Evolutionary conservation across 768 basidiomycete species (phyloP).

Genomic region (Auriscalpium vulgare): DNA sequence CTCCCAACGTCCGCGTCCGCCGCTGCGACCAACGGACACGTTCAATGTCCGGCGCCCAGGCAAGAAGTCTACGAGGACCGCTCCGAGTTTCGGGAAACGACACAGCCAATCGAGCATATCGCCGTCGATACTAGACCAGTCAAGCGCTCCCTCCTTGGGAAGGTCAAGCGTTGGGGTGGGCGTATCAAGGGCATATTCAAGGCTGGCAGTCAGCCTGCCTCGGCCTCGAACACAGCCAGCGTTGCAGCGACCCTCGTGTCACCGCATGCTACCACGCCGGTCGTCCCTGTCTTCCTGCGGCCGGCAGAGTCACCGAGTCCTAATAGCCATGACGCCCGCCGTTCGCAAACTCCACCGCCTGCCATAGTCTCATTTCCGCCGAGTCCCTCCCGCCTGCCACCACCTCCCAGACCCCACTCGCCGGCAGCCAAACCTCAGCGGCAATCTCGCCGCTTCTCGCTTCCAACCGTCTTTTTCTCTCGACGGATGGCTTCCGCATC

Average conservation of each 20-base stretch:
- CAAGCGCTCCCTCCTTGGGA: conserved; percentile 10
- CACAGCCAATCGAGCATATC: not conserved
- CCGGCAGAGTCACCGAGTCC: conserved; percentile 1
- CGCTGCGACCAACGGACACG: too few relatives aligned
- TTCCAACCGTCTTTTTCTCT: conserved; percentile 9
- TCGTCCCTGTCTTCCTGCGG: conserved; percentile 6
- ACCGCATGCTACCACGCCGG: not conserved
- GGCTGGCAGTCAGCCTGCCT: not conserved
- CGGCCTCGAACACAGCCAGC: not conserved
- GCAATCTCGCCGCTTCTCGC: conserved; percentile 7
- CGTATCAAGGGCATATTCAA: conserved; percentile 12
- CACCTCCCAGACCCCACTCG: not conserved
- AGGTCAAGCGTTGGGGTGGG: conserved; percentile 10
- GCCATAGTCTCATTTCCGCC: too few relatives aligned
- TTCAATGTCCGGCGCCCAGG: too few relatives aligned
- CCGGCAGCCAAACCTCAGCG: too few relatives aligned
- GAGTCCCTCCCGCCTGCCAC: not conserved
- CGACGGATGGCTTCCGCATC: not conserved
- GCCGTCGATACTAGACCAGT: not conserved
- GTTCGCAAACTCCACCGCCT: not conserved
- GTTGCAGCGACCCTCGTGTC: not conserved
- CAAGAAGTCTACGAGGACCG: too few relatives aligned
- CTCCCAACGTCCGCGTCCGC: too few relatives aligned
- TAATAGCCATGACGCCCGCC: not conserved
- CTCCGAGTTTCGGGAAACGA: not conserved